Conservation (phyloP, 306 rosid genomes). For the Psophocarpus tetragonolobus region DNA sequence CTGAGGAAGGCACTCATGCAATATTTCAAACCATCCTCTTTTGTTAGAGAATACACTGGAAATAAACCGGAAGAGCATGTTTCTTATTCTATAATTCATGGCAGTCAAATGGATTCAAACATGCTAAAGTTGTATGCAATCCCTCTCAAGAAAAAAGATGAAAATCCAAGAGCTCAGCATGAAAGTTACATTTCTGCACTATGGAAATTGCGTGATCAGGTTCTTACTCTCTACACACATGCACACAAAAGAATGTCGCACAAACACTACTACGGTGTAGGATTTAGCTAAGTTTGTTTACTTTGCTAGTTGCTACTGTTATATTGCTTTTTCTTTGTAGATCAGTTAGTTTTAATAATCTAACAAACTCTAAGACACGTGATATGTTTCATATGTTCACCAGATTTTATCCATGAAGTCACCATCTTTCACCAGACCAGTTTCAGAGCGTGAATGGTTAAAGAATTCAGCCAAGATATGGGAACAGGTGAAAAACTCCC, state of each 20-base stretch:
- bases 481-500: constrained; percentile 78
- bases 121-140: constrained; percentile 47
- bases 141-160: constrained; percentile 67
- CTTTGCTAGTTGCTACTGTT: not conserved
- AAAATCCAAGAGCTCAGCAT: constrained; percentile 55
- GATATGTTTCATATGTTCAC: constrained; percentile 18
- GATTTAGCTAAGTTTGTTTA: not conserved
- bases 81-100: constrained; percentile 31
- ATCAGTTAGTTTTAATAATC: not conserved
- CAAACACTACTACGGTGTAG: not conserved
- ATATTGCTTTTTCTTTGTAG: not conserved
- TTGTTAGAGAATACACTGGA: constrained; percentile 40
- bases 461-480: constrained; percentile 84
- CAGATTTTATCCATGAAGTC: constrained; percentile 75
- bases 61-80: constrained; percentile 33
- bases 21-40: constrained; percentile 56
- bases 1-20: constrained; percentile 58
- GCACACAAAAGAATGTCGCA: not conserved
- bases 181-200: constrained; percentile 61
- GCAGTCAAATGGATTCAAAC: constrained; percentile 31
- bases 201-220: constrained; percentile 85
- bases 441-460: constrained; percentile 90
- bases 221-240: constrained; percentile 28
- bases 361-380: not conserved
- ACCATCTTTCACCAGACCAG: constrained; percentile 60